Evolutionary conservation across 1,284 basidiomycete species (phyloP), one percentile per base, ranked within the genome.

Genomic region (Cryptococcus wingfieldii): DNA sequence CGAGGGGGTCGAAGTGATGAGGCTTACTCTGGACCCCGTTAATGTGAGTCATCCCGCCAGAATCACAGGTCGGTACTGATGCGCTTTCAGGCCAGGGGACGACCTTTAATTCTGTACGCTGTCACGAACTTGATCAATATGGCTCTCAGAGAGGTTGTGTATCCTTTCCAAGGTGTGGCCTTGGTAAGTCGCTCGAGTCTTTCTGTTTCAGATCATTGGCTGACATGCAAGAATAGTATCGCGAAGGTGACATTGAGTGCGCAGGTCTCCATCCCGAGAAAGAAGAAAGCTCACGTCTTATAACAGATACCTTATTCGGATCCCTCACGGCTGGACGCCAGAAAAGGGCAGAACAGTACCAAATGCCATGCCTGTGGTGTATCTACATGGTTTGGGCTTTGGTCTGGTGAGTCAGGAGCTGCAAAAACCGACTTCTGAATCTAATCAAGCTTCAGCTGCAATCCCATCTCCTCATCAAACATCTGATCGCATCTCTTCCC

Each of bases 311-410:
- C 79, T 91, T 34, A 73, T 91, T 31, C 83, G 86, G 51, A 78
- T 87, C 41, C 90, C 90, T 3, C 63, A 75, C 12, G 74, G 78
- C 9, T 91, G 89, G 87, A 79, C 84, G 53, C 74, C 83, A 4
- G 69, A 75, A 23, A 66, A 64, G 44, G 70, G 69, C 12, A 51
- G 53, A 37, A 65, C 45, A 5, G 64, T 67, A 13, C 58, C 56
- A 44, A 77, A 72, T 60, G 80, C 81, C 41, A 81, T 84, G 51
- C 92, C 92, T 0, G 77, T 94, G 41, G 81, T 95, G 10, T 90
- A 93, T 70, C 73, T 92, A 45, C 91, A 95, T 67, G 92, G 92
- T 2, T 82, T 96, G 1, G 91, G 92, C 12, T 80, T 93, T 43
- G 90, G 90, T 1, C 70, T 90, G 12, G 74, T 62, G 44, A 54